Percentiles rank a stretch among this genome's conserved stretches.
These are phyloP conservation scores for Magnaporthales sp. DNA, from an alignment of 2,329 filamentous ascomycete genomes.

Conservation along the genomic window DNA sequence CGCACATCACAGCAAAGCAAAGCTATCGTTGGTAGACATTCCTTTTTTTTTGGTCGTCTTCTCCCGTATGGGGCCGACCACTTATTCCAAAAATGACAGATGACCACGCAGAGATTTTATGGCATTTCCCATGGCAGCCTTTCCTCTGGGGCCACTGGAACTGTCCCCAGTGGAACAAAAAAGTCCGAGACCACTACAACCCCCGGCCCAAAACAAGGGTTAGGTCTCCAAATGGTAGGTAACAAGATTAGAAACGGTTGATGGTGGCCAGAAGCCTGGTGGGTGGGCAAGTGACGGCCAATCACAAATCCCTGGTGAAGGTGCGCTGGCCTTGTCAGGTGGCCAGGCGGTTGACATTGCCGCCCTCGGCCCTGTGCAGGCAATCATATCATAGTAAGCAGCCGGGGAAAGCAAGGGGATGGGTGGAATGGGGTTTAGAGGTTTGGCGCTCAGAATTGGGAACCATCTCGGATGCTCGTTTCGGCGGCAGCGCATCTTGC, in stretches of 20 bases:
- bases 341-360: neutral
- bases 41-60: neutral
- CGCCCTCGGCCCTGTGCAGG: neutral
- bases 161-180: neutral
- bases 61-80: neutral
- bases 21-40: neutral
- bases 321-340: neutral
- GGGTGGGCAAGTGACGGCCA: neutral
- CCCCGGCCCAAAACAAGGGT: constrained; percentile 1
- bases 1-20: neutral
- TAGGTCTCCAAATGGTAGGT: neutral
- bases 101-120: neutral
- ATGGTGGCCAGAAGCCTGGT: neutral
- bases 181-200: neutral
- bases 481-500: neutral
- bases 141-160: neutral
- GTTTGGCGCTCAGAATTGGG: neutral
- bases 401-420: too few species aligned
- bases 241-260: constrained; percentile 6
- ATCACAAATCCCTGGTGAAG: neutral
- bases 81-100: neutral
- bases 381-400: neutral
- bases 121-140: neutral
- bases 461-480: neutral
- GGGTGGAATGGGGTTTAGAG: neutral